These are phyloP conservation scores for Luffa aegyptiaca DNA, from an alignment of 306 rosid genomes.

Conservation along the genomic window DNA sequence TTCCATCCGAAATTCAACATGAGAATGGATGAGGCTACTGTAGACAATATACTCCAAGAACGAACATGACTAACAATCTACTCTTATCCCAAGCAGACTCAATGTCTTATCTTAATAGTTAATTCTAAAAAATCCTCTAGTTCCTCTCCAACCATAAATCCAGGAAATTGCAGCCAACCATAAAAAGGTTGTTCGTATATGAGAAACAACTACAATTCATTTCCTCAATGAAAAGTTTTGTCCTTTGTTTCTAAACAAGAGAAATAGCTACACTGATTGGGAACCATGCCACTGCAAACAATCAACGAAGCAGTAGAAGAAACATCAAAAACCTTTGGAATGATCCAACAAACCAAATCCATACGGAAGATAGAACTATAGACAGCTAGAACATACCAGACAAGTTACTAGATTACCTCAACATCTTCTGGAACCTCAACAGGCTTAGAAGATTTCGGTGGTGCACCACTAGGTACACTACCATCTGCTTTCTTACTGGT, in stretches of 20 bases:
- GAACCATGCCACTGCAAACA: neutral
- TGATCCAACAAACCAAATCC: neutral
- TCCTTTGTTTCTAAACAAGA: no score
- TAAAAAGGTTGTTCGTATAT: neutral
- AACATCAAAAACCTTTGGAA: neutral
- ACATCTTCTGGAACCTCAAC: constrained; percentile 74
- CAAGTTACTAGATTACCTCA: constrained; percentile 50
- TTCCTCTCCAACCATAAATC: neutral
- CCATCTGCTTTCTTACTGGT: constrained; percentile 62
- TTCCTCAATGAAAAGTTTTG: no score
- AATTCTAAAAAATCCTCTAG: neutral
- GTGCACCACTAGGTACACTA: constrained; percentile 35
- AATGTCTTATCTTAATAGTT: neutral
- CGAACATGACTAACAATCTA: neutral
- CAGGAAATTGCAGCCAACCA: neutral
- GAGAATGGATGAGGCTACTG: neutral
- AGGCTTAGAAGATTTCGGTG: constrained; percentile 40
- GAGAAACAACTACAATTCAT: neutral
- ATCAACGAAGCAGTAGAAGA: neutral
- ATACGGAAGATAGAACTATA: neutral
- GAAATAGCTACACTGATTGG: neutral
- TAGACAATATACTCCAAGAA: neutral
- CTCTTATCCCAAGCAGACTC: neutral
- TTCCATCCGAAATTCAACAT: neutral
- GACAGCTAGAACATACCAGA: neutral